Evolutionary conservation across 768 basidiomycete species (phyloP), one percentile per base, ranked within the genome.

Genomic region (Psilocybe azurescens): DNA sequence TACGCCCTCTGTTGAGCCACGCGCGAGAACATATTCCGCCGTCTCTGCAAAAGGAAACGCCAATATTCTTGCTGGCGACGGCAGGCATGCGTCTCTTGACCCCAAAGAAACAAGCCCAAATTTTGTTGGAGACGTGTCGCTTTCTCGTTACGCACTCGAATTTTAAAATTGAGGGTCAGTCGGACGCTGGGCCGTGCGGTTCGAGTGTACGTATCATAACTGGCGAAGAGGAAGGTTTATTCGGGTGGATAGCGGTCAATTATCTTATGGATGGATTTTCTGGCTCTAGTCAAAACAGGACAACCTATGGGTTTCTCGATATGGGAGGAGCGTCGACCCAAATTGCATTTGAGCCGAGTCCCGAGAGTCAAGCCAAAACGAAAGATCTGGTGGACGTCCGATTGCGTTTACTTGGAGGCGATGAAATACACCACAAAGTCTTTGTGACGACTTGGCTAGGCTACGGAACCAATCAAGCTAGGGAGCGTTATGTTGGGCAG

Each of bases 241-340:
- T 95, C 75, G 97, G 97, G 0, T 99, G 97, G 97, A 95, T 99
- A 59, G 95, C 96, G 0, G 95, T 99, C 69, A 99, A 99, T 76
- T 99, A 99, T 74, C 88, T 99, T 53, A 96, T 98, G 94, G 93
- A 99, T 70, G 97, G 96, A 1, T 99, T 99, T 70, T 81, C 80
- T 7, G 82, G 82, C 9, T 74, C 75, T 0, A 78, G 74, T 56
- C 72, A 83, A 55, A 82, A 86, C 72, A 84, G 82, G 53, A 93
- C 94, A 18, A 98, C 97, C 3, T 99, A 94, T 70, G 97, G 97
- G 5, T 99, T 99, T 75, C 81, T 99, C 66, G 97, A 99, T 73
- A 99, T 99, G 97, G 97, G 97, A 56, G 97, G 97, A 28, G 97
- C 97, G 16, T 98, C 96, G 13, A 99, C 97, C 7, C 97, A 99